These are phyloP conservation scores for Trifolium pratense DNA, from an alignment of 306 rosid genomes.

Conservation along the genomic window DNA sequence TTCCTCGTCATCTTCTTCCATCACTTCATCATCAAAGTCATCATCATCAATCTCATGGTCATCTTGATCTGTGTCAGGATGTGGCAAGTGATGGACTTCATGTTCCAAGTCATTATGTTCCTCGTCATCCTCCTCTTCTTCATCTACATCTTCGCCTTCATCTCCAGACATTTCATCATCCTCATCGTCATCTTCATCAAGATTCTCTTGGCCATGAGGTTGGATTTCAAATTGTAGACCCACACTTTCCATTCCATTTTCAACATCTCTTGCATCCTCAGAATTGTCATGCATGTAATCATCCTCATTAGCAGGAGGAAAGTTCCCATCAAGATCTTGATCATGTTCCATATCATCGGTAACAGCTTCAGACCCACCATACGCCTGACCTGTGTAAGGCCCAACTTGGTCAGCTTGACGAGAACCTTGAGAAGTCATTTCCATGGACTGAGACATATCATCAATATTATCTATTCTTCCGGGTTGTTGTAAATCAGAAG, in stretches of 20 bases:
- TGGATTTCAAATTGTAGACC: conserved; percentile 79
- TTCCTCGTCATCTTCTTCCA: conserved; percentile 98
- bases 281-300: conserved; percentile 95
- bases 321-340: conserved; percentile 85
- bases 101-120: conserved; percentile 90
- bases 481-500: conserved; percentile 67
- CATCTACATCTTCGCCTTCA: conserved; percentile 93
- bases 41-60: conserved; percentile 99
- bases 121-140: conserved; percentile 90
- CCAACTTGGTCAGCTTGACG: conserved; percentile 64
- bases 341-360: conserved; percentile 99
- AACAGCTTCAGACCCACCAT: conserved; percentile 94
- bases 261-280: conserved; percentile 81
- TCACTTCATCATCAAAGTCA: conserved; percentile 94
- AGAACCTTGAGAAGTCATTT: conserved; percentile 73
- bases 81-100: conserved; percentile 89
- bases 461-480: conserved; percentile 61
- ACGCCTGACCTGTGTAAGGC: conserved; percentile 66
- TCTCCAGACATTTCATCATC: conserved; percentile 99
- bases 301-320: conserved; percentile 71
- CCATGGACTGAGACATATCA: conserved; percentile 74
- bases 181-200: conserved; percentile 86
- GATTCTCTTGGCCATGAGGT: conserved; percentile 80
- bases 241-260: conserved; percentile 72
- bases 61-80: conserved; percentile 95